phyloP scores from a whole-genome alignment of 2,329 filamentous ascomycete species.

The Aspergillus uvarum region DNA sequence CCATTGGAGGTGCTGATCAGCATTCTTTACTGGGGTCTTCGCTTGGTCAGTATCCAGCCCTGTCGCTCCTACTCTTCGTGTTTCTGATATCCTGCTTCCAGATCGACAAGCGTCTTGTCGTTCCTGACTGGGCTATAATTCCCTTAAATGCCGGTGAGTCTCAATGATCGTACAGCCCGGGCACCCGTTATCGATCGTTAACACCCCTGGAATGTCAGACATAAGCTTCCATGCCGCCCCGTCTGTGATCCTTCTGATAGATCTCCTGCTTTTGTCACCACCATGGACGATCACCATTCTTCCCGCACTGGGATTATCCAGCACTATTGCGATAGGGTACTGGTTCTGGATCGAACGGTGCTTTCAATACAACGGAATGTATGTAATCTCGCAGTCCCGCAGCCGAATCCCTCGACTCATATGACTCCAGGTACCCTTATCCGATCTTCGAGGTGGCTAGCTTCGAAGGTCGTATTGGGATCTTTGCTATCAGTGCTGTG shows the following conservation, averaged over 20 bases:
- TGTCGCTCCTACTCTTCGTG: constrained; percentile 5
- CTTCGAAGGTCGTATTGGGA: constrained; percentile 62
- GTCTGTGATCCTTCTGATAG: constrained; percentile 53
- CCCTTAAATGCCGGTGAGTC: constrained; percentile 38
- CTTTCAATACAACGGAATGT: constrained; percentile 60
- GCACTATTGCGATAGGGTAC: constrained; percentile 56
- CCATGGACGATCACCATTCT: constrained; percentile 59
- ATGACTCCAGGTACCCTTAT: constrained; percentile 70
- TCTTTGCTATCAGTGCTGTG: constrained; percentile 69
- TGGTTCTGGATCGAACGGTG: constrained; percentile 66
- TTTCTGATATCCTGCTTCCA: constrained; percentile 13
- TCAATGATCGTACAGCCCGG: constrained; percentile 8
- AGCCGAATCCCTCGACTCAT: constrained; percentile 5
- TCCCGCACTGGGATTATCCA: constrained; percentile 52
- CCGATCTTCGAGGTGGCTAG: constrained; percentile 73
- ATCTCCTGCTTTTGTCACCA: constrained; percentile 59
- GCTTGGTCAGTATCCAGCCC: constrained; percentile 40
- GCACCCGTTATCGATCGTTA: constrained; percentile 20
- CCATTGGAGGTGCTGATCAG: constrained; percentile 62
- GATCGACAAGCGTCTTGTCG: constrained; percentile 50
- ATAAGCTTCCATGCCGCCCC: constrained; percentile 54
- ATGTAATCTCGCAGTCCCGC: constrained; percentile 30
- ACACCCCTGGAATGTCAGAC: constrained; percentile 29
- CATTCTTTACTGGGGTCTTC: constrained; percentile 61
- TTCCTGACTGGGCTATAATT: constrained; percentile 46